Evolutionary conservation across 768 basidiomycete genomes (phyloP).

Genomic region (Leccinum longicurvipes): DNA sequence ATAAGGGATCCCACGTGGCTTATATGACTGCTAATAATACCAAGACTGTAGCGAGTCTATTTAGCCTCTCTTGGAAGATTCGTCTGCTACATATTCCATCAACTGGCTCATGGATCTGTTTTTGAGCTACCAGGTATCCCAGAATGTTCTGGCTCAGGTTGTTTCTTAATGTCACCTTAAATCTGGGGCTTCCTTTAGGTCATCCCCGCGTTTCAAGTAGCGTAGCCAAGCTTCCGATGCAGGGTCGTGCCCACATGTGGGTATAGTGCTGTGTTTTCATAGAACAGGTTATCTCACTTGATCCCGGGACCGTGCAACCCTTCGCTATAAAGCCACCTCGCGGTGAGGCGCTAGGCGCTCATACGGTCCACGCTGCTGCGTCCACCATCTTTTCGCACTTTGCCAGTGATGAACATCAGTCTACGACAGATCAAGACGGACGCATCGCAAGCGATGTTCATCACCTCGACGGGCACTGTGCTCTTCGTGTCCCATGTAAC

Average conservation of each 20-base stretch:
- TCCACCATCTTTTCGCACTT: not conserved
- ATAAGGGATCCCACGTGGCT: not conserved
- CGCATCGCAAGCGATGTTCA: conserved; percentile 10
- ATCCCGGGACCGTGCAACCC: not conserved
- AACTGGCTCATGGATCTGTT: not conserved
- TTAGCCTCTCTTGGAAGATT: not conserved
- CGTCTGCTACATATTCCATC: not conserved
- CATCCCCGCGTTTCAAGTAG: too few relatives aligned
- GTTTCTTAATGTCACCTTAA: too few relatives aligned
- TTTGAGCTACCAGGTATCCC: not conserved
- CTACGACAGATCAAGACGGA: conserved; percentile 13
- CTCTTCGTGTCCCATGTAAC: conserved; percentile 11
- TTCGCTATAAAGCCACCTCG: not conserved
- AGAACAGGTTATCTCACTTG: not conserved
- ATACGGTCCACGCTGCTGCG: not conserved
- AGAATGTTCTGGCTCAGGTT: too few relatives aligned
- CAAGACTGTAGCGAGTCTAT: too few relatives aligned
- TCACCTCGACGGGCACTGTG: conserved; percentile 14
- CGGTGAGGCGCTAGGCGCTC: not conserved
- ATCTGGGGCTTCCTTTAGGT: not conserved
- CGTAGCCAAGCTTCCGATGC: not conserved
- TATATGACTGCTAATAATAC: too few relatives aligned
- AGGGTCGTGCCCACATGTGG: conserved; percentile 1
- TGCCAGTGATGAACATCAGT: conserved; percentile 16
- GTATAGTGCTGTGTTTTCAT: not conserved